phyloP scores from a whole-genome alignment of 345 rosid species.

The Gossypium stocksii region DNA sequence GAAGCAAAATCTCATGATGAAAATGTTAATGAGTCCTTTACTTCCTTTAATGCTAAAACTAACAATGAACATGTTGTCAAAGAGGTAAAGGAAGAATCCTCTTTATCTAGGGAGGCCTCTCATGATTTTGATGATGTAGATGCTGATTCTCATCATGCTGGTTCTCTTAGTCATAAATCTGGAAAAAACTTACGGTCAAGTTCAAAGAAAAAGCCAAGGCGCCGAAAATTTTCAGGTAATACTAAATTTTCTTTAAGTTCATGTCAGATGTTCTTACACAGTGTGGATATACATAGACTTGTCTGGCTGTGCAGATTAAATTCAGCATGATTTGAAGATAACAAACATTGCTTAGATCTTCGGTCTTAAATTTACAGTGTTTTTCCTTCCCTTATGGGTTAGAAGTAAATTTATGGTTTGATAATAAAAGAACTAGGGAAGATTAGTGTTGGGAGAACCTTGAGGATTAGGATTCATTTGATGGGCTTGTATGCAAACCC shows the following conservation, averaged over 20 bases:
- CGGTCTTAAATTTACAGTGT: not conserved
- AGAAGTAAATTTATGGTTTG: not conserved
- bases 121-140: slow-evolving; percentile 17
- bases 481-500: not conserved
- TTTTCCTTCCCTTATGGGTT: too few species aligned
- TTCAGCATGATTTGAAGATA: not conserved
- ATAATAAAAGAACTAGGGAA: not conserved
- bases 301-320: not conserved
- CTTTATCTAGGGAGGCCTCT: slow-evolving; percentile 32
- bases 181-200: slow-evolving; percentile 39
- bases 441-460: not conserved
- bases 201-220: slow-evolving; percentile 55
- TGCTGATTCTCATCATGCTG: slow-evolving; percentile 21
- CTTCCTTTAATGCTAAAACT: slow-evolving; percentile 24
- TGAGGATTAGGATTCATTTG: not conserved
- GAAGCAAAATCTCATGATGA: slow-evolving; percentile 19
- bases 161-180: slow-evolving; percentile 31
- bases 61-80: slow-evolving; percentile 34
- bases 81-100: slow-evolving; percentile 33
- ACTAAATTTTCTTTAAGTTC: not conserved
- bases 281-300: not conserved
- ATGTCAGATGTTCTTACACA: not conserved
- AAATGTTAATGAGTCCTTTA: slow-evolving; percentile 27
- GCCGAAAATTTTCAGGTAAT: slow-evolving; percentile 56
- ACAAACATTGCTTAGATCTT: not conserved